Percentiles rank a stretch among this genome's conserved stretches.
phyloP scores from a whole-genome alignment of 2,329 filamentous ascomycete genomes.

The Aureobasidium mangrovei region DNA sequence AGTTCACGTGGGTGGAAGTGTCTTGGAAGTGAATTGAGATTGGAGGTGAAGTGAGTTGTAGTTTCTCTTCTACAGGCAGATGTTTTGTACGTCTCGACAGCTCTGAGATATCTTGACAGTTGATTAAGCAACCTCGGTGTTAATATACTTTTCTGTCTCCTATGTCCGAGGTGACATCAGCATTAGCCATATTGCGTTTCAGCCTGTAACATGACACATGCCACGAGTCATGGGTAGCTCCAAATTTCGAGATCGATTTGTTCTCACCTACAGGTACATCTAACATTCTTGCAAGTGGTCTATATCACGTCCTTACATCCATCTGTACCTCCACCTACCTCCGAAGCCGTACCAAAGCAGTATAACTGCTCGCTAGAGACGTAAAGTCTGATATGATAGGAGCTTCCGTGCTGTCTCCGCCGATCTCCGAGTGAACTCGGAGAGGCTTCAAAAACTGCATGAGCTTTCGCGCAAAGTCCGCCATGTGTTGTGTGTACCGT shows the following conservation, averaged over 20 bases:
- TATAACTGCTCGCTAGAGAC: background rate
- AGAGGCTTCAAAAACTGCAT: background rate
- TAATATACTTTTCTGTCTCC: background rate
- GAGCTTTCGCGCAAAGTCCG: background rate
- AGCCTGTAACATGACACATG: background rate
- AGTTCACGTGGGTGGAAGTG: too few relatives aligned
- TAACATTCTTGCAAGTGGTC: background rate
- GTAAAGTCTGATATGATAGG: background rate
- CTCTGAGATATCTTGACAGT: background rate
- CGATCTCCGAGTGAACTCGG: background rate
- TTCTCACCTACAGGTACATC: background rate
- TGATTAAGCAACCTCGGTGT: background rate
- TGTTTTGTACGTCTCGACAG: too few relatives aligned
- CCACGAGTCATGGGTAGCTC: background rate
- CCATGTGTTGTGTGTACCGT: background rate
- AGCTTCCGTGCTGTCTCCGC: background rate
- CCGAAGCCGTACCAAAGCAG: too few relatives aligned
- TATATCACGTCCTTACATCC: background rate
- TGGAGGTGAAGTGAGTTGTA: too few relatives aligned
- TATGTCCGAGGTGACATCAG: background rate
- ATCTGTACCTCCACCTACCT: conserved; percentile 2
- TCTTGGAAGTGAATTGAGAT: too few relatives aligned
- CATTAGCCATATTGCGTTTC: background rate
- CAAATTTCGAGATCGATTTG: too few relatives aligned
- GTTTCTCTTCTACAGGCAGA: too few relatives aligned